These are phyloP conservation scores for Carex scoparia DNA, from an alignment of 176 grass and related monocot genomes.

Conservation along the genomic window DNA sequence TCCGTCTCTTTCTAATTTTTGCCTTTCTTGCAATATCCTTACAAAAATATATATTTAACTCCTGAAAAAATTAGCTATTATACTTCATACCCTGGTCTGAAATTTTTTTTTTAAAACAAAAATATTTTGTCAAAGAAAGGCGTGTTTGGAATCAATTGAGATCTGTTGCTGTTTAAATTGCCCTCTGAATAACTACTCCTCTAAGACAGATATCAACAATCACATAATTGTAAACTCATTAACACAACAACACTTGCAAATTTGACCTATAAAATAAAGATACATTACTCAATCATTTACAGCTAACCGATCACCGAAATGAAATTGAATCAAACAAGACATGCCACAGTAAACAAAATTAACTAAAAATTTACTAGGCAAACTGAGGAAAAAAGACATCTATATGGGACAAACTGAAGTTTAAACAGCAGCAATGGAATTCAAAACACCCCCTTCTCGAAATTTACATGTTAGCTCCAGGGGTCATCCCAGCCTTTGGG, in stretches of 20 bases:
- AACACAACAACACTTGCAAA: not conserved
- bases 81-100: not conserved
- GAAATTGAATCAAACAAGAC: not conserved
- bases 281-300: constrained; percentile 11
- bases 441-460: not conserved
- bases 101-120: not conserved
- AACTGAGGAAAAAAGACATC: not conserved
- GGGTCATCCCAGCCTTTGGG: constrained; percentile 98
- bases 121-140: not conserved
- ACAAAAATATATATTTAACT: too few relatives aligned
- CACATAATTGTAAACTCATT: not conserved
- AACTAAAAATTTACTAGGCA: not conserved
- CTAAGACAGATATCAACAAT: not conserved
- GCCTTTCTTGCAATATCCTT: too few relatives aligned
- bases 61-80: too few relatives aligned
- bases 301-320: not conserved
- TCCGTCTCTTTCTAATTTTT: too few relatives aligned
- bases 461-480: constrained; percentile 49
- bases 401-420: not conserved
- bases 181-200: not conserved
- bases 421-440: not conserved
- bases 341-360: not conserved
- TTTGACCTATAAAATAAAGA: constrained; percentile 16
- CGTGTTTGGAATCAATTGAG: not conserved
- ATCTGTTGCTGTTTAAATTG: not conserved